phyloP scores from a whole-genome alignment of 2,329 filamentous ascomycete genomes.

The Fusarium pseudocircinatum region DNA sequence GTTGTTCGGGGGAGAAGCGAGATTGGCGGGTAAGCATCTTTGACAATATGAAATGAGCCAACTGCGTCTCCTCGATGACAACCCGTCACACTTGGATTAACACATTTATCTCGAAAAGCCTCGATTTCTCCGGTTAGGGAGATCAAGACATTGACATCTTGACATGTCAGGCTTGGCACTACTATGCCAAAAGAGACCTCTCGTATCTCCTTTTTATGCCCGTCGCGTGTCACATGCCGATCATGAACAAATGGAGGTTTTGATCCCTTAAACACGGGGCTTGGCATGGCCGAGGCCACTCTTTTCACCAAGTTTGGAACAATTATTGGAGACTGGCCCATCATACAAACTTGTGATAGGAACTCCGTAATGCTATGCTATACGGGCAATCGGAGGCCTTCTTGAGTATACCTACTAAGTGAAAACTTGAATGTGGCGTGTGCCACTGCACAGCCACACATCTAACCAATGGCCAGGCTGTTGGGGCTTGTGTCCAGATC shows the following conservation, averaged over 20 bases:
- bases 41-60: slow-evolving; percentile 15
- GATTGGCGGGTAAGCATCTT: slow-evolving; percentile 4
- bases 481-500: not conserved
- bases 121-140: not conserved
- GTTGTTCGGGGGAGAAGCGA: slow-evolving; percentile 1
- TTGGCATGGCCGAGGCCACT: slow-evolving; percentile 20
- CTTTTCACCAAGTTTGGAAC: not conserved
- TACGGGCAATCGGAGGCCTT: slow-evolving; percentile 14
- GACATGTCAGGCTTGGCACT: slow-evolving; percentile 7
- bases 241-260: slow-evolving; percentile 11
- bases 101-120: not conserved
- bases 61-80: slow-evolving; percentile 33
- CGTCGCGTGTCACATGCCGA: slow-evolving; percentile 21
- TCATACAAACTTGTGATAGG: not conserved
- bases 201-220: slow-evolving; percentile 16
- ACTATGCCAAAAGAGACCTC: not conserved
- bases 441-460: slow-evolving; percentile 1
- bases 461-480: not conserved
- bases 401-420: not conserved
- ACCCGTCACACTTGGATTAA: not conserved
- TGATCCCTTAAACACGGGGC: not conserved
- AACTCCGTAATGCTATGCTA: not conserved
- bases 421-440: not conserved
- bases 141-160: not conserved
- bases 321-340: not conserved